phyloP scores from a whole-genome alignment of 1,284 basidiomycete species.

The Ceratobasidium sp. region DNA sequence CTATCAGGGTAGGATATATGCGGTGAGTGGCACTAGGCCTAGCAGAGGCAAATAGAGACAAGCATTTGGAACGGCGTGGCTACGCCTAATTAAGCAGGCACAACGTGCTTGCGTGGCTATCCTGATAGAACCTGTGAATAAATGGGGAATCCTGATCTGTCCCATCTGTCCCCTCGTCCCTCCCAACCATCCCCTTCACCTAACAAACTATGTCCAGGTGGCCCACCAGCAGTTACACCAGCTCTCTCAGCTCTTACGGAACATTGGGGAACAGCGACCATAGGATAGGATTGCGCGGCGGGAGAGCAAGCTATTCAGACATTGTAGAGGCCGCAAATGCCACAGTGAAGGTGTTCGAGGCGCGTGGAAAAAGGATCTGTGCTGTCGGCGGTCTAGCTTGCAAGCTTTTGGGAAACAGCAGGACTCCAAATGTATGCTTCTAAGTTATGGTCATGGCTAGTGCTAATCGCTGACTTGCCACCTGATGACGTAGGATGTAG shows the following conservation, averaged over 20 bases:
- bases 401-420: conserved; percentile 17
- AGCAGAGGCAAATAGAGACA: background rate
- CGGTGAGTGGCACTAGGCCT: background rate
- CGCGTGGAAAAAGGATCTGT: background rate
- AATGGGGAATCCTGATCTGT: background rate
- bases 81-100: background rate
- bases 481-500: conserved; percentile 2
- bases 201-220: background rate
- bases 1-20: background rate
- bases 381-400: conserved; percentile 31
- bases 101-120: conserved; percentile 28
- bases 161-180: background rate
- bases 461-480: background rate
- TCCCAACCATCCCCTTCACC: background rate
- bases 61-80: conserved; percentile 12
- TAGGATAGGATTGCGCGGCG: conserved; percentile 6
- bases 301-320: conserved; percentile 16
- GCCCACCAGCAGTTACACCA: too few species aligned
- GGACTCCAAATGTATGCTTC: conserved; percentile 25
- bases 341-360: conserved; percentile 21
- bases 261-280: conserved; percentile 5
- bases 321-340: conserved; percentile 13
- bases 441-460: background rate
- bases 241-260: background rate
- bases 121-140: background rate